Base-by-base conservation (phyloP, 495 filamentous ascomycete species). In the Hyaloscypha bicolor region DNA sequence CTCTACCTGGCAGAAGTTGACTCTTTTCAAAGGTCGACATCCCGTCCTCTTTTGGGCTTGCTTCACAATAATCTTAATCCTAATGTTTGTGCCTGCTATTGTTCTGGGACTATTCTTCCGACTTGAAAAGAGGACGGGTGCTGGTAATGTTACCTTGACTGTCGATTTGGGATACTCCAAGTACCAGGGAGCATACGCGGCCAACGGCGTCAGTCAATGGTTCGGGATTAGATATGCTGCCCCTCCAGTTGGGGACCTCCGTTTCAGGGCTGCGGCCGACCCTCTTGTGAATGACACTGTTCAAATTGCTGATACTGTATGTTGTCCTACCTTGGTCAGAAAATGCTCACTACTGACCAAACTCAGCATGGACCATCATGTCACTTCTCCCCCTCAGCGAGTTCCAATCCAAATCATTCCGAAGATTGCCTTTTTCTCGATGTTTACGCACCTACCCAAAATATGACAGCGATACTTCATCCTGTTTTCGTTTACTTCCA, bases 401-500 rank as follows among this genome's bases (percentile, higher is more conserved):
- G 69, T 77, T 71, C 83, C 69, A 21, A 33, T 8, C n/a, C 14
- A 6, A 77, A 67, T 1, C 76, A 61, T 45, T 81, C 82, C 16
- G 91, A 94, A 73, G 90, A 94, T 67, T 93, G 91, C 74, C 82
- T 94, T 2, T 92, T 89, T 67, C 78, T 87, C 9, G 88, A 93
- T 71, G 83, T 94, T 19, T 92, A 86, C 78, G 84, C 89, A 8
- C 90, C 91, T 4, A 76, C 83, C 0, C 53, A 59, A 0, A 55
- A 67, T 9, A 82, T 79, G 0, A 85, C 80, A 35, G 76, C 91
- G 3, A 48, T 1, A 14, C 42, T 48, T 48, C 62, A 70, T 2
- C 90, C 90, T 0, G 89, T 93, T 2, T 93, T 83, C 78, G 82
- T 93, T 57, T 93, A 85, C 69, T 89, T 94, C 60, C 88, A 91